Evolutionary conservation across 345 rosid genomes (phyloP).

Genomic region (Eucalyptus paniculata): DNA sequence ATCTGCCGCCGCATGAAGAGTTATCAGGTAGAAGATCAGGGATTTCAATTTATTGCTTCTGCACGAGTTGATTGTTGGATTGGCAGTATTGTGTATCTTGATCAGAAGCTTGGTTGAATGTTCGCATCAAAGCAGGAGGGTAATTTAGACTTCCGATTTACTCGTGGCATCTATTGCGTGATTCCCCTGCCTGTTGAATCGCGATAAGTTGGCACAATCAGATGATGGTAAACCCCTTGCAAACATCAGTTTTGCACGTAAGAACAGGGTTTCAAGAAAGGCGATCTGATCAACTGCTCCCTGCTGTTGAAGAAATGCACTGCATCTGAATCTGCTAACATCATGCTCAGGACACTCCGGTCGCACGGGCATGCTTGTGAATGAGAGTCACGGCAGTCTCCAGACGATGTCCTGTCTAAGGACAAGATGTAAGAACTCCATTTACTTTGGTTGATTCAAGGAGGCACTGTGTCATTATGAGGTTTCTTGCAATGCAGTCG

Average conservation of each 20-base stretch:
- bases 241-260: neutral
- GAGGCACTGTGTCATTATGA: neutral
- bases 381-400: neutral
- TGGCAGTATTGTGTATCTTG: neutral
- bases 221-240: neutral
- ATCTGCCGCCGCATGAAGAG: neutral
- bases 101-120: neutral
- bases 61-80: neutral
- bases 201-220: neutral
- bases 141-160: neutral
- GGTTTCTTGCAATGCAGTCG: neutral
- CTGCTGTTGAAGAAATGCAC: neutral
- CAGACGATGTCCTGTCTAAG: neutral
- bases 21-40: neutral
- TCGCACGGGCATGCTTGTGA: neutral
- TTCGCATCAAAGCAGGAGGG: neutral
- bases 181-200: neutral
- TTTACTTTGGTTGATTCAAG: neutral
- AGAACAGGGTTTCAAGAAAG: neutral
- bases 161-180: neutral
- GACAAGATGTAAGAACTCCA: neutral
- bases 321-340: neutral
- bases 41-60: neutral
- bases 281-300: neutral
- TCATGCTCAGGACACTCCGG: neutral